Evolutionary conservation across 2,329 filamentous ascomycete genomes (phyloP), one percentile per base, ranked within the genome.

Genomic region (Fusarium euwallaceae): DNA sequence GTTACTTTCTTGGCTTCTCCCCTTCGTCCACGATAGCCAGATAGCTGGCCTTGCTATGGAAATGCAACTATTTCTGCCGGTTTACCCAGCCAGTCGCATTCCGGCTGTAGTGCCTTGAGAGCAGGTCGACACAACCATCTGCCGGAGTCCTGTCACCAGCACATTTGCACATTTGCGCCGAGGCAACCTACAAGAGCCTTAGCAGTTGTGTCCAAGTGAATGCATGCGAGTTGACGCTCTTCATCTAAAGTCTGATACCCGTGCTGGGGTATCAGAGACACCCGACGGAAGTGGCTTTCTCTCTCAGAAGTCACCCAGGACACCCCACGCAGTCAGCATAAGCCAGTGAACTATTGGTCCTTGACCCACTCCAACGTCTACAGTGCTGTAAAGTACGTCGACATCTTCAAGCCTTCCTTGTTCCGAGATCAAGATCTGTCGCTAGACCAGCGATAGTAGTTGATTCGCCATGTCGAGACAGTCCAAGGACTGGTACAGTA

Each of bases 101-200:
- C 22, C 4, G 34, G 61, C 6, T 20, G 41, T 48, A 9, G 32
- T 39, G 22, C 43, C 24, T 14, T 11, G 10, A 12, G 27, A n/a
- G n/a, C 20, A 48, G 10, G 22, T 45, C 53, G n/a, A 29, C 48
- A 20, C 43, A 66, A 24, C 20, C 36, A 59, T 48, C 48, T 45
- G 36, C 48, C 16, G 22, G 16, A 59, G 27, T 39, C 48, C 24
- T 58, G 68, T 60, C 43, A 32, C 34, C 17, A 36, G 41, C n/a
- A 39, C 16, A 24, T 63, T 14, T 60, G 45, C 34, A 53, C 29
- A 11, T 58, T 20, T 51, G 24, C 69, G 70, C 72, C 74, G 74
- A 71, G 74, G 74, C 72, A 76, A 76, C 14, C 72, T 67, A 34
- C 29, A 67, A 65, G 36, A 66, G 66, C 59, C 53, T 48, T 77